phyloP scores from a whole-genome alignment of 192 early-diverging fungal species.

The Umbelopsis ramanniana region DNA sequence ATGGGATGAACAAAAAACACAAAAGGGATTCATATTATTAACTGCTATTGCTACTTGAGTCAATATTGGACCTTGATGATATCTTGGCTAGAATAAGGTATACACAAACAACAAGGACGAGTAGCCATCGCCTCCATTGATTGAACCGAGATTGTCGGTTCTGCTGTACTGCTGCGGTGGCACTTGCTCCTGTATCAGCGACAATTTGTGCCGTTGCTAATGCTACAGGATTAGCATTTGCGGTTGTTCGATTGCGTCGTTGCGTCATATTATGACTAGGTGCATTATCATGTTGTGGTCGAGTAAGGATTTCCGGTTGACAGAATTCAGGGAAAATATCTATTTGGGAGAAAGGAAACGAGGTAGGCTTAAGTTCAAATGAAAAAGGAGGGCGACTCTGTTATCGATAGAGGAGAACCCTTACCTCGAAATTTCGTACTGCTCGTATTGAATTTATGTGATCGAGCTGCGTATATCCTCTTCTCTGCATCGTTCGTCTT shows the following conservation, averaged over 20 bases:
- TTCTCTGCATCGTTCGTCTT: conserved; percentile 80
- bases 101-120: conserved; percentile 59
- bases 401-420: not conserved
- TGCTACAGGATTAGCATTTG: not conserved
- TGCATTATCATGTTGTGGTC: conserved; percentile 15
- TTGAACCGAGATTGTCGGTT: conserved; percentile 39
- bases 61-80: conserved; percentile 30
- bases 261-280: not conserved
- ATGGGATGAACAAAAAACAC: not conserved
- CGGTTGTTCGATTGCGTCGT: not conserved
- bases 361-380: not conserved
- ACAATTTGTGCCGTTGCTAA: conserved; percentile 16
- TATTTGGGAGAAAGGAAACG: conserved; percentile 26
- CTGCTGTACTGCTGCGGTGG: conserved; percentile 33
- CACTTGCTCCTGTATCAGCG: conserved; percentile 24
- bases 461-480: conserved; percentile 74
- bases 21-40: conserved; percentile 1
- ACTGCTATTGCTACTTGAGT: conserved; percentile 13
- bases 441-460: conserved; percentile 78
- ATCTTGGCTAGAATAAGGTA: conserved; percentile 60
- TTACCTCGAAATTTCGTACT: conserved; percentile 79
- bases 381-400: not conserved
- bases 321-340: conserved; percentile 89
- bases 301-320: conserved; percentile 44
- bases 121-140: conserved; percentile 61